These are phyloP conservation scores for Russula compacta DNA, from an alignment of 768 basidiomycete genomes.

Conservation along the genomic window DNA sequence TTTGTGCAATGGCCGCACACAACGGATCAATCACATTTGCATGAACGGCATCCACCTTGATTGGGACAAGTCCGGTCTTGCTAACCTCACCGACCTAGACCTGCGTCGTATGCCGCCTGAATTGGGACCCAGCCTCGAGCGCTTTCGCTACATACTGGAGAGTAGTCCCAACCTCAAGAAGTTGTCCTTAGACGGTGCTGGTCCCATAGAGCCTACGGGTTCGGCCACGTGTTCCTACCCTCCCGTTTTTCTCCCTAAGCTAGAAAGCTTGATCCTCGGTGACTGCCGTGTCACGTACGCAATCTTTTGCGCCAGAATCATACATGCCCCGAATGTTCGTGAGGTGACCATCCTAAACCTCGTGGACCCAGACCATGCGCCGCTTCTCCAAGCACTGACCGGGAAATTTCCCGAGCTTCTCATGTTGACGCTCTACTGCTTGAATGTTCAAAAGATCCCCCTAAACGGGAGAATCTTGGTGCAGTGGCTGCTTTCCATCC, in stretches of 20 bases:
- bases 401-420: slow-evolving; percentile 43
- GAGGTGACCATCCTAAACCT: slow-evolving; percentile 52
- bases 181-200: slow-evolving; percentile 54
- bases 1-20: slow-evolving; percentile 42
- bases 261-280: slow-evolving; percentile 48
- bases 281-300: slow-evolving; percentile 44
- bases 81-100: slow-evolving; percentile 55
- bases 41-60: slow-evolving; percentile 54
- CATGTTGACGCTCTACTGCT: slow-evolving; percentile 42
- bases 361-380: slow-evolving; percentile 41
- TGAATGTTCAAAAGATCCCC: slow-evolving; percentile 30
- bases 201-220: slow-evolving; percentile 34
- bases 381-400: slow-evolving; percentile 39
- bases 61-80: slow-evolving; percentile 40
- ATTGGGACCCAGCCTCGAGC: slow-evolving; percentile 38
- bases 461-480: slow-evolving; percentile 29
- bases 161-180: slow-evolving; percentile 36
- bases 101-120: slow-evolving; percentile 51
- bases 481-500: slow-evolving; percentile 51
- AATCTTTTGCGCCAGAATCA: slow-evolving; percentile 36
- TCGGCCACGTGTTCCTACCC: slow-evolving; percentile 17
- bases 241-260: slow-evolving; percentile 40
- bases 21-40: slow-evolving; percentile 40
- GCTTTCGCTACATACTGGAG: slow-evolving; percentile 45
- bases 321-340: slow-evolving; percentile 48